Percentiles rank a stretch among this genome's conserved stretches.
phyloP scores from a whole-genome alignment of 208 protist species.

The Herpetomonas tarakana region DNA sequence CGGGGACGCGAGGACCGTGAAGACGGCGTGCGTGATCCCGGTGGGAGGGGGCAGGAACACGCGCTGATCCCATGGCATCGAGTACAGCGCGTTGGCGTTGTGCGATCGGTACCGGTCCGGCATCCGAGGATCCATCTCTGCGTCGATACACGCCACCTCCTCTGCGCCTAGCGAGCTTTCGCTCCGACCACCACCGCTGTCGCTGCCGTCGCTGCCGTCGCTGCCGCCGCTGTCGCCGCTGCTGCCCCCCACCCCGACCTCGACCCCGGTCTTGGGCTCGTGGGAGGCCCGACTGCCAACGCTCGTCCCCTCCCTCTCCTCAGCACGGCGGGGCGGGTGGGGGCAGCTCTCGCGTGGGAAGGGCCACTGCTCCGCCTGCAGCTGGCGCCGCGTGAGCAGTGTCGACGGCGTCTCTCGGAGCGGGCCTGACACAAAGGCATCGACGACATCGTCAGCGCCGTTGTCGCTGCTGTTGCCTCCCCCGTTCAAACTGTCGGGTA shows the following conservation, averaged over 20 bases:
- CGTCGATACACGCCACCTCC: not conserved
- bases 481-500: not conserved
- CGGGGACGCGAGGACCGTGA: slow-evolving; percentile 63
- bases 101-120: slow-evolving; percentile 23
- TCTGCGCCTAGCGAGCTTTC: slow-evolving; percentile 9
- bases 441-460: too few relatives aligned
- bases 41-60: slow-evolving; percentile 42
- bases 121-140: not conserved
- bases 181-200: slow-evolving; percentile 19
- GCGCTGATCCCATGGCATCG: slow-evolving; percentile 80
- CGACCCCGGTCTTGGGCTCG: too few relatives aligned
- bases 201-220: slow-evolving; percentile 13
- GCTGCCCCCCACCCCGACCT: slow-evolving; percentile 5
- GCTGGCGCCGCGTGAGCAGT: too few relatives aligned
- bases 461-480: not conserved
- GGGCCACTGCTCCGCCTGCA: too few relatives aligned
- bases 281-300: too few relatives aligned
- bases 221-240: slow-evolving; percentile 16
- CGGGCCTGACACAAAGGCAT: too few relatives aligned
- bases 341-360: too few relatives aligned
- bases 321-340: too few relatives aligned
- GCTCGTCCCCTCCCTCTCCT: too few relatives aligned
- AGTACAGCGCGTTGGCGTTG: slow-evolving; percentile 67
- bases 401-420: too few relatives aligned
- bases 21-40: slow-evolving; percentile 40